These are phyloP conservation scores for Ogataea wickerhamii DNA, from an alignment of 805 yeast species.

Conservation along the genomic window DNA sequence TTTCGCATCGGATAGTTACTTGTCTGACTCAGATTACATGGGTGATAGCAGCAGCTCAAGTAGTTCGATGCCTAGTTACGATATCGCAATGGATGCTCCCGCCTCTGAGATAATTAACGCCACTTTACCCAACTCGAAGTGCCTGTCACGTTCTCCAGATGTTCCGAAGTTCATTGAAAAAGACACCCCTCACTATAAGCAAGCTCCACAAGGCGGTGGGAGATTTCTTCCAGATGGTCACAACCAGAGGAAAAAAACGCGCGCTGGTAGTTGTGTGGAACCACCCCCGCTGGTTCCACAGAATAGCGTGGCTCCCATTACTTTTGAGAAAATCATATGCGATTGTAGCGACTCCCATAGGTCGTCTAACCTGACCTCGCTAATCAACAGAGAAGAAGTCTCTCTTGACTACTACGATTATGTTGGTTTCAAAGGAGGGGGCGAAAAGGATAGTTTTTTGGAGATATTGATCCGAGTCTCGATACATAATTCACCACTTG, in stretches of 20 bases:
- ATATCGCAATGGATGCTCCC: background rate
- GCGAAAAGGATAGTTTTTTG: conserved; percentile 4
- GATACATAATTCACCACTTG: background rate
- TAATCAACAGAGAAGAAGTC: conserved; percentile 42
- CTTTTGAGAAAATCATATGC: background rate
- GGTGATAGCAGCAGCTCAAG: conserved; percentile 16
- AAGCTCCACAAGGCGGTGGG: background rate
- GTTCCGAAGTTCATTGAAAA: background rate
- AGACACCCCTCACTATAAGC: background rate
- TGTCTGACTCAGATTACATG: conserved; percentile 23
- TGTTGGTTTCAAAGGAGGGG: conserved; percentile 18
- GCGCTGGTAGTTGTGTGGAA: background rate
- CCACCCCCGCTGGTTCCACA: background rate
- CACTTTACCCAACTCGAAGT: background rate
- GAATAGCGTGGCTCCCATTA: background rate
- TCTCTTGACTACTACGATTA: conserved; percentile 40
- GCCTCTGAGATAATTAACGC: background rate
- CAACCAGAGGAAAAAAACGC: background rate
- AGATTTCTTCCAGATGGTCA: background rate
- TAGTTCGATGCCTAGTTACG: conserved; percentile 5
- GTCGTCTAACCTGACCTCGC: conserved; percentile 38
- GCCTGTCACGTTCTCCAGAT: background rate
- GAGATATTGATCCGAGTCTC: background rate
- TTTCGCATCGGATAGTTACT: conserved; percentile 29
- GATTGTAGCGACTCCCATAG: no score